phyloP scores from a whole-genome alignment of 495 filamentous ascomycete species.

The Bryoglossum gracile region DNA sequence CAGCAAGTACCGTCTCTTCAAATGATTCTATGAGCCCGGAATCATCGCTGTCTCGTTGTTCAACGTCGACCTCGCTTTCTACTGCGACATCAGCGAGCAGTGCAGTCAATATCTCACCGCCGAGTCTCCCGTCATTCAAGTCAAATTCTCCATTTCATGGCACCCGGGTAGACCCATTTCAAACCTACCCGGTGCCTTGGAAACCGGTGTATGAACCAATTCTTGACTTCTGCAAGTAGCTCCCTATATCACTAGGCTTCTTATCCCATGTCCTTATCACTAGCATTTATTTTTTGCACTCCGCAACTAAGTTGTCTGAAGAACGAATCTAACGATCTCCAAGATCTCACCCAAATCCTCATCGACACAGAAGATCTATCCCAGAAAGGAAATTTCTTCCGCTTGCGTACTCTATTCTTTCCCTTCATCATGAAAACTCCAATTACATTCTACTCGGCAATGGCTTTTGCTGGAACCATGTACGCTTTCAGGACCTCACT shows the following conservation, averaged over 20 bases:
- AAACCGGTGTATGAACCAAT: background rate
- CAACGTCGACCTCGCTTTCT: too few relatives aligned
- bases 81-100: too few relatives aligned
- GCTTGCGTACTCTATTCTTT: background rate
- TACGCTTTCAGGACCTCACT: background rate
- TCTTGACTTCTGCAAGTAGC: conserved; percentile 5
- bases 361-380: background rate
- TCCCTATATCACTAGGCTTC: background rate
- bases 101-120: too few relatives aligned
- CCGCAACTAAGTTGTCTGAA: too few relatives aligned
- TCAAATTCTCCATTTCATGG: background rate
- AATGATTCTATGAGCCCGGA: too few relatives aligned
- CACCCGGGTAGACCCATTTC: conserved; percentile 2
- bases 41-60: too few relatives aligned
- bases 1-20: too few relatives aligned
- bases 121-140: too few relatives aligned
- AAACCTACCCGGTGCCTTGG: conserved; percentile 1
- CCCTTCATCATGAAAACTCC: background rate
- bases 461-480: background rate
- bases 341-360: background rate
- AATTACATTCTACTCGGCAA: background rate
- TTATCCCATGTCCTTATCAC: background rate
- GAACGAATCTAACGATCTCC: background rate
- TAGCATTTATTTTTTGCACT: background rate
- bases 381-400: background rate